Base-by-base conservation (phyloP, 768 basidiomycete genomes). In the Pleurotus eryngii region DNA sequence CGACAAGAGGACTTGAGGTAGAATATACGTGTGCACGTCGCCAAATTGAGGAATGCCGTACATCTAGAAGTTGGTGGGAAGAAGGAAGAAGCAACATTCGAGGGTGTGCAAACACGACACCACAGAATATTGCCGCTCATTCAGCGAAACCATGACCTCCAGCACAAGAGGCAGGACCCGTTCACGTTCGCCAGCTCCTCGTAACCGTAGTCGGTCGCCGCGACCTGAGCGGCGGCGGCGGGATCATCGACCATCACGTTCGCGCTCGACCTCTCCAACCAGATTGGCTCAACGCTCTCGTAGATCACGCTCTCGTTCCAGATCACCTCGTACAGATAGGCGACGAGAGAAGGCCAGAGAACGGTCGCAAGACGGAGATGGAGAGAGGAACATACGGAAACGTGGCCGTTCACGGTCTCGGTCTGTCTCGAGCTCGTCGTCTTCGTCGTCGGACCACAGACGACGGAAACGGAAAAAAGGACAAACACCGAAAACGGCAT, bases 391-490 rank as follows among this genome's bases (percentile, higher is more conserved):
- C 53, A 65, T 66, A 58, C 65, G 65, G 22, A 68, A 71, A 46
- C 68, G 68, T 58, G 71, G 71, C 30, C 66, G 71, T 27, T 76
- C 17, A 49, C 59, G 67, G 60, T 72, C 69, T 46, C 67, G 72
- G 51, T 78, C 82, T 8, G 59, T 64, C 40, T 78, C 78, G n/a
- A 75, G 73, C 59, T 72, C 73, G n/a, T 76, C 76, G 11, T 70
- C 75, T 62, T 46, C 76, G 73, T 61, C 81, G 68, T 66, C 63
- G 60, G 64, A 73, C 42, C 47, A 53, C 27, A 73, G 68, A 72
- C 79, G 70, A 64, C 74, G 67, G 64, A 80, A 65, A 70, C 77
- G 67, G 67, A 78, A 66, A 66, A 67, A 79, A 69, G 67, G 74
- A 67, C 57, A 76, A 71, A 68, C 73, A 65, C 55, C 69, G 78